A percentile compares a stretch with the other conserved stretches of the same genome.
Conservation (phyloP, 1,284 basidiomycete species). For the Gomphus sp. region DNA sequence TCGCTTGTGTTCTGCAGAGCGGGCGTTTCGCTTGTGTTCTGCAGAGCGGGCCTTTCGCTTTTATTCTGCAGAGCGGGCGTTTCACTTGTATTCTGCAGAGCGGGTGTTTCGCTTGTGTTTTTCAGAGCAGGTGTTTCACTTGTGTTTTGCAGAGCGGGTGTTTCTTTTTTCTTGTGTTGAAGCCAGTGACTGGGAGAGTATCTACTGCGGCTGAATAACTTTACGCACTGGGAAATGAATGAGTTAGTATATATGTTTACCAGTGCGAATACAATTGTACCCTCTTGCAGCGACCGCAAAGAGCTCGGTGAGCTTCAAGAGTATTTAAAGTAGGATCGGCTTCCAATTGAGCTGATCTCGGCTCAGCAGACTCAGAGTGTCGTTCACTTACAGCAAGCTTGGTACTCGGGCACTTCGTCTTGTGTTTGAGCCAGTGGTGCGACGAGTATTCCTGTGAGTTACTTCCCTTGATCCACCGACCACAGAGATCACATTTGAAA, state of each 20-base stretch:
- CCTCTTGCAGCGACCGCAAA: constrained; percentile 45
- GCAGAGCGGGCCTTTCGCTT: too few species aligned
- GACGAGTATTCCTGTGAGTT: constrained; percentile 8
- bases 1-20: not conserved
- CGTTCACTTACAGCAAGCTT: not conserved
- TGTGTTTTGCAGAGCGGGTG: too few species aligned
- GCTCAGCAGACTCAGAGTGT: not conserved
- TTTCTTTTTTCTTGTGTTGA: constrained; percentile 2
- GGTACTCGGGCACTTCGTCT: constrained; percentile 2
- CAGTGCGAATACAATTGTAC: not conserved
- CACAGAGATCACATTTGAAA: constrained; percentile 62
- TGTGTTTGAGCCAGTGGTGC: constrained; percentile 10
- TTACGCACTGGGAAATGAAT: not conserved
- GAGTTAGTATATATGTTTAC: not conserved
- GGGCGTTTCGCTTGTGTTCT: not conserved
- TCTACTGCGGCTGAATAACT: constrained; percentile 2
- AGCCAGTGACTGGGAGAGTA: constrained; percentile 7
- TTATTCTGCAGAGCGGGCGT: too few species aligned
- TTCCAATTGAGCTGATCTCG: not conserved
- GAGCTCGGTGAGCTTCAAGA: constrained; percentile 42
- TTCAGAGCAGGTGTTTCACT: too few species aligned
- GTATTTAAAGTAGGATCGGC: constrained; percentile 1
- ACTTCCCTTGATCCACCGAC: constrained; percentile 44
- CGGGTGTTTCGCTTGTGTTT: too few species aligned
- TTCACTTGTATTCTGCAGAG: too few species aligned